These are phyloP conservation scores for Xylariaceae sp. DNA, from an alignment of 2,329 filamentous ascomycete species.

Conservation along the genomic window DNA sequence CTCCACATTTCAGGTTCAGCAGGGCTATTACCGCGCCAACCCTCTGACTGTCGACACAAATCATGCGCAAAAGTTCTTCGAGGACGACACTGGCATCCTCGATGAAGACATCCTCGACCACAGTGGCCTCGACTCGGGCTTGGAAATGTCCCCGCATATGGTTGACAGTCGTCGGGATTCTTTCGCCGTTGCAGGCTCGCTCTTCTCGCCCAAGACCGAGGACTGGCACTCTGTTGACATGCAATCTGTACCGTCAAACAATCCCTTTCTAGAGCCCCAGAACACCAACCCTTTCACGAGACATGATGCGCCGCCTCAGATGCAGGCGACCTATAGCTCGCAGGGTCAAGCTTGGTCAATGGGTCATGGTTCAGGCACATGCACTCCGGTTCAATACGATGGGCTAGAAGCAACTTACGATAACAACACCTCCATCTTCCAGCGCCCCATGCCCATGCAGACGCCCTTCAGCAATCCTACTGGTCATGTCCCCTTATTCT, in stretches of 20 bases:
- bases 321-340: slow-evolving; percentile 38
- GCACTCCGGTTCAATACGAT: slow-evolving; percentile 72
- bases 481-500: slow-evolving; percentile 52
- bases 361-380: slow-evolving; percentile 63
- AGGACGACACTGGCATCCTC: slow-evolving; percentile 56
- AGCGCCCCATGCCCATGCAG: slow-evolving; percentile 47
- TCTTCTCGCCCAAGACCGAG: slow-evolving; percentile 64
- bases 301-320: slow-evolving; percentile 49
- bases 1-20: slow-evolving; percentile 49
- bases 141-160: slow-evolving; percentile 62
- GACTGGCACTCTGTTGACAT: slow-evolving; percentile 63
- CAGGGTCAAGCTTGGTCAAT: slow-evolving; percentile 57
- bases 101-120: slow-evolving; percentile 60
- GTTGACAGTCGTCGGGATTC: slow-evolving; percentile 60
- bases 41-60: slow-evolving; percentile 52
- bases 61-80: slow-evolving; percentile 54
- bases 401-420: slow-evolving; percentile 57
- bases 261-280: slow-evolving; percentile 55
- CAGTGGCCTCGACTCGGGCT: slow-evolving; percentile 54
- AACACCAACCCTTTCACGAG: slow-evolving; percentile 68
- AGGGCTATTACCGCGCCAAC: slow-evolving; percentile 45
- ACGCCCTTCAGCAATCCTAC: slow-evolving; percentile 53
- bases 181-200: slow-evolving; percentile 52
- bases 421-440: slow-evolving; percentile 48
- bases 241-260: slow-evolving; percentile 61